Base-by-base conservation (phyloP, 2,329 filamentous ascomycete species). In the Byssothecium circinans region DNA sequence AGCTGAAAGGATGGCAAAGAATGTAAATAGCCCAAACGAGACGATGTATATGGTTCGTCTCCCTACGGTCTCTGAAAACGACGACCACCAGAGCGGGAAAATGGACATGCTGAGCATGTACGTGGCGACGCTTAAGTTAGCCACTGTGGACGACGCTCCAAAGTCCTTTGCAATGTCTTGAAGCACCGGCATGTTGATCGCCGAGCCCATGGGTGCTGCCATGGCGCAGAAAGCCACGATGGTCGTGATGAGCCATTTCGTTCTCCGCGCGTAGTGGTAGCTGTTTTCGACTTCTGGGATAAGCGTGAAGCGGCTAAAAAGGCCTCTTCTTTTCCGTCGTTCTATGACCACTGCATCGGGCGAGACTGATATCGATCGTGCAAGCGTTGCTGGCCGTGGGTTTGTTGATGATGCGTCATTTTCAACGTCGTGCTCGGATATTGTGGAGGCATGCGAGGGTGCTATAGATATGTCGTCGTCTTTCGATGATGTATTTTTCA, bases 171-270 rank as follows among this genome's bases (percentile, higher is more conserved):
- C 56, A 11, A 74, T 70, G 10, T 70, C 67, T 17, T 62, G 60
- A 18, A 74, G 53, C 2, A 65, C 66, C 6, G 71, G 90, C 58
- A 92, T 86, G 47, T 96, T 84, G 45, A 96, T 91, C 1, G 87
- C 82, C 22, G 88, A 91, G 1, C 91, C 91, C 74, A 96, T 83
- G 0, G 91, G 91, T 1, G 87, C 89, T 0, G 83, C 87, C 12
- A 86, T 84, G 1, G 83, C 90, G 2, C 89, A 89, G 14, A 91
- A 64, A 1, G 90, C 87, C 37, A 96, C 82, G 39, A 92, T 81
- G 29, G 83, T 59, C 0, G 91, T 95, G 55, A 96, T 84, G 50
- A 82, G 80, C 91, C 91, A 96, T 82, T 96, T 96, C 12, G 82
- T 89, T 41, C 74, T 80, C 27, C 82, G 81, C 10, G 79, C 74